Conservation (phyloP, 192 early-diverging fungal genomes). For the Coemansia sp. region DNA sequence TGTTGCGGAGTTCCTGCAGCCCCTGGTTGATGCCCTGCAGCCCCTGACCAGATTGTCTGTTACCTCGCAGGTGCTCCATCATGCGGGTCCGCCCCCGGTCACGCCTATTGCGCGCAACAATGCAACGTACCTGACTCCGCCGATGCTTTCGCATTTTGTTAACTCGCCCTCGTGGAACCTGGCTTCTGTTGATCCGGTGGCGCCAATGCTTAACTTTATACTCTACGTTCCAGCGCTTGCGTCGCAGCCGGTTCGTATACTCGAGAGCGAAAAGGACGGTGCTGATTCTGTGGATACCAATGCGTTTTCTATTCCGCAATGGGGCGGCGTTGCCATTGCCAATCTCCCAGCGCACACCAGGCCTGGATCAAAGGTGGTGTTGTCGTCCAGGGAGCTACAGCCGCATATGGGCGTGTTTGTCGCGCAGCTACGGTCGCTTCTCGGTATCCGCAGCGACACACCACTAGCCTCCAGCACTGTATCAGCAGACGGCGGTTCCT, state of each 20-base stretch:
- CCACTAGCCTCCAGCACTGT: conserved; percentile 3
- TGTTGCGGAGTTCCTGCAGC: conserved; percentile 63
- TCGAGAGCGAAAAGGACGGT: conserved; percentile 20
- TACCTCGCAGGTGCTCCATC: conserved; percentile 83
- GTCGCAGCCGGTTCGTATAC: conserved; percentile 72
- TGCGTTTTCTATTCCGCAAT: conserved; percentile 90
- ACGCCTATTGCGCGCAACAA: conserved; percentile 53
- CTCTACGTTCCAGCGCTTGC: conserved; percentile 76
- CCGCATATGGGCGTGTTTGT: conserved; percentile 79
- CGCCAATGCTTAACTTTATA: conserved; percentile 87
- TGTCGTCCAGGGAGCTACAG: conserved; percentile 60
- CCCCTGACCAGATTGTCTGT: conserved; percentile 75
- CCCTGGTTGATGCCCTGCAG: conserved; percentile 70
- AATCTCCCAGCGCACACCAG: conserved; percentile 22
- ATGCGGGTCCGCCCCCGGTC: conserved; percentile 72
- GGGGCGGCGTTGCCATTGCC: conserved; percentile 88
- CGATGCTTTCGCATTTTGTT: conserved; percentile 84
- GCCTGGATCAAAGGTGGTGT: conserved; percentile 19
- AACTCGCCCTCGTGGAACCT: conserved; percentile 96
- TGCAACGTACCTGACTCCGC: conserved; percentile 60
- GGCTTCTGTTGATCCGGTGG: conserved; percentile 80
- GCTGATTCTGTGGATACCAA: conserved; percentile 43
- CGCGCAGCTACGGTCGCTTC: conserved; percentile 75
- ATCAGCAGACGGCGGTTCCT: too few species aligned
- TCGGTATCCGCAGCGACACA: conserved; percentile 70